phyloP scores from a whole-genome alignment of 2,329 filamentous ascomycete genomes.

The Corniculantispora saksenae region DNA sequence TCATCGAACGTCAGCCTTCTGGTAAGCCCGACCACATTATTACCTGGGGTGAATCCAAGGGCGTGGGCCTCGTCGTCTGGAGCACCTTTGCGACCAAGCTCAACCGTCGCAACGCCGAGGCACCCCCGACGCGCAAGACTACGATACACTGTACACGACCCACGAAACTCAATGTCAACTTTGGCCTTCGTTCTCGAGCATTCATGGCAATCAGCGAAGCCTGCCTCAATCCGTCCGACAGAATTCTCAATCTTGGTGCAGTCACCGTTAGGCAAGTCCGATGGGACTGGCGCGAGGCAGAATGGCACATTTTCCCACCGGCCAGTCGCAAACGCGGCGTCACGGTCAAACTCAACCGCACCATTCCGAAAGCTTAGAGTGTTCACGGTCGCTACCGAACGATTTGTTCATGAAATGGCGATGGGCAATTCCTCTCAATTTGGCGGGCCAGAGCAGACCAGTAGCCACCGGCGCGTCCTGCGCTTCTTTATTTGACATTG shows the following conservation, averaged over 20 bases:
- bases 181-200: not conserved
- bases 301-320: too few species aligned
- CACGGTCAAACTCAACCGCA: too few species aligned
- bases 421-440: not conserved
- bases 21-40: conserved; percentile 21
- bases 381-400: not conserved
- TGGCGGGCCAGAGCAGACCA: too few species aligned
- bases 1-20: conserved; percentile 17
- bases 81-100: conserved; percentile 10
- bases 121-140: not conserved
- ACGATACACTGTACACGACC: not conserved
- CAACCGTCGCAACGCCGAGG: not conserved
- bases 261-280: too few species aligned
- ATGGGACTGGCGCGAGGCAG: too few species aligned
- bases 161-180: not conserved
- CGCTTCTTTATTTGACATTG: not conserved
- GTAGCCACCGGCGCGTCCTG: not conserved
- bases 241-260: too few species aligned
- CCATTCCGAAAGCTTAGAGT: not conserved
- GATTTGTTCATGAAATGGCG: too few species aligned
- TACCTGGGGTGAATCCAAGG: conserved; percentile 19
- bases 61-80: conserved; percentile 18
- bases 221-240: not conserved
- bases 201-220: not conserved
- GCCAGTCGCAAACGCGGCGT: too few species aligned